phyloP scores from a whole-genome alignment of 495 filamentous ascomycete genomes.

The Cercophora scortea region DNA sequence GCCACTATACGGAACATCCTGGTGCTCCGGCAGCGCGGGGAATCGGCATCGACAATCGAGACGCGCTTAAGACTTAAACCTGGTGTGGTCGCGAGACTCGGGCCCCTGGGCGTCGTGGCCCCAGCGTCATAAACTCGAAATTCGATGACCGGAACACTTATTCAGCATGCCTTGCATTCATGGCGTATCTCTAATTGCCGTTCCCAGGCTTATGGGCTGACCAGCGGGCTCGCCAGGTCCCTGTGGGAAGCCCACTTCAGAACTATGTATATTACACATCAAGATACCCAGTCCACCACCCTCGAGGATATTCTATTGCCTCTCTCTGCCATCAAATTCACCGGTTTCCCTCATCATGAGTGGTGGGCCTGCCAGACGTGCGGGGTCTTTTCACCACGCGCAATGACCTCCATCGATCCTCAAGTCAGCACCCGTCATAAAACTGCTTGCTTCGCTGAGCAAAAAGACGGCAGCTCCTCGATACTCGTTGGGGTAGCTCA shows the following conservation, averaged over 20 bases:
- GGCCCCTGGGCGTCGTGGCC: slow-evolving; percentile 21
- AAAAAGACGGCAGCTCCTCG: slow-evolving; percentile 75
- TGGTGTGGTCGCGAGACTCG: slow-evolving; percentile 32
- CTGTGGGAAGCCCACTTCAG: no score
- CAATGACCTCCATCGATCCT: slow-evolving; percentile 77
- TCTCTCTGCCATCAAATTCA: no score
- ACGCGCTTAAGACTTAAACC: slow-evolving; percentile 24
- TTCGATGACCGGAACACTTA: no score
- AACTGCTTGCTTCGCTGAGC: slow-evolving; percentile 76
- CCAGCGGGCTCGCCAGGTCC: no score
- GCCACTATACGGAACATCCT: slow-evolving; percentile 28
- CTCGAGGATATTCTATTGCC: no score
- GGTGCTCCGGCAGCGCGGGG: slow-evolving; percentile 23
- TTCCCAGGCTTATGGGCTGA: no score
- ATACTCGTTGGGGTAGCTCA: slow-evolving; percentile 78
- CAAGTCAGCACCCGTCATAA: slow-evolving; percentile 78
- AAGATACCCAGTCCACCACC: no score
- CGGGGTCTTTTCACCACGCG: slow-evolving; percentile 63
- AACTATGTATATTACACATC: no score
- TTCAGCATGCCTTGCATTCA: no score
- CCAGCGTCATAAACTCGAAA: slow-evolving; percentile 4
- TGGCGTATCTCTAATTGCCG: no score
- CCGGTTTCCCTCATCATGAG: no score
- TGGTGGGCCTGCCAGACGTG: no score
- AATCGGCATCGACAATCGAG: slow-evolving; percentile 27